Conservation (phyloP, 2,329 filamentous ascomycete genomes). For the Fusarium incarnatum region DNA sequence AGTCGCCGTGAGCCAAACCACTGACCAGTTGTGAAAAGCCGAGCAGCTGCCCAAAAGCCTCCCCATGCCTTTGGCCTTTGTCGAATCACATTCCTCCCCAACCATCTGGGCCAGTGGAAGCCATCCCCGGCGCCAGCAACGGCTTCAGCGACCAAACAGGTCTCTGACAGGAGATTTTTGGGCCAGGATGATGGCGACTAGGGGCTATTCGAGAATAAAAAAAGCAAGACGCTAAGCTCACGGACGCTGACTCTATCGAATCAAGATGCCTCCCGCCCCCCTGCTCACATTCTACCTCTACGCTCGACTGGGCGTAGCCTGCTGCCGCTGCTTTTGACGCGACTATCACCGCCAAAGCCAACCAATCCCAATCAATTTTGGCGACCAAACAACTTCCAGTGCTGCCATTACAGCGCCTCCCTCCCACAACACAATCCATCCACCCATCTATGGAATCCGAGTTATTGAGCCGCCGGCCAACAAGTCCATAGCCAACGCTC, state of each 20-base stretch:
- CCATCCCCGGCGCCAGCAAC: constrained; percentile 45
- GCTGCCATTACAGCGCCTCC: constrained; percentile 39
- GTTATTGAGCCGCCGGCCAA: constrained; percentile 37
- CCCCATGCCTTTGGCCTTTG: constrained; percentile 25
- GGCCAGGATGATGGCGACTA: constrained; percentile 39
- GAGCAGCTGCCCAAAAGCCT: constrained; percentile 30
- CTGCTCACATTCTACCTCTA: constrained; percentile 22
- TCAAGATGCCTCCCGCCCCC: constrained; percentile 33
- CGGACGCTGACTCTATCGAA: constrained; percentile 31
- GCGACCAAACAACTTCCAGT: constrained; percentile 36
- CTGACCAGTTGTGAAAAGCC: constrained; percentile 20
- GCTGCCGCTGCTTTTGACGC: constrained; percentile 46
- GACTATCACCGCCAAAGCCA: constrained; percentile 37
- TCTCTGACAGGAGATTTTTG: constrained; percentile 33
- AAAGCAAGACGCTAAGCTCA: constrained; percentile 39
- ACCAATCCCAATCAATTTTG: constrained; percentile 41
- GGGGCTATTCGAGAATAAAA: constrained; percentile 45
- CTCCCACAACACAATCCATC: constrained; percentile 31
- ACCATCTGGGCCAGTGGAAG: constrained; percentile 46
- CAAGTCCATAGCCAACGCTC: constrained; percentile 18
- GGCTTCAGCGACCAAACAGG: constrained; percentile 42
- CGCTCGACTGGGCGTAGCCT: constrained; percentile 37
- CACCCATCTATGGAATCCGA: constrained; percentile 19
- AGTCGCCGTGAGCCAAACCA: constrained; percentile 36
- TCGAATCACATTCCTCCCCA: constrained; percentile 49